Percentiles rank a stretch among this genome's conserved stretches.
These are phyloP conservation scores for Kickxella alabastrina DNA, from an alignment of 192 early-diverging fungal genomes.

Conservation along the genomic window DNA sequence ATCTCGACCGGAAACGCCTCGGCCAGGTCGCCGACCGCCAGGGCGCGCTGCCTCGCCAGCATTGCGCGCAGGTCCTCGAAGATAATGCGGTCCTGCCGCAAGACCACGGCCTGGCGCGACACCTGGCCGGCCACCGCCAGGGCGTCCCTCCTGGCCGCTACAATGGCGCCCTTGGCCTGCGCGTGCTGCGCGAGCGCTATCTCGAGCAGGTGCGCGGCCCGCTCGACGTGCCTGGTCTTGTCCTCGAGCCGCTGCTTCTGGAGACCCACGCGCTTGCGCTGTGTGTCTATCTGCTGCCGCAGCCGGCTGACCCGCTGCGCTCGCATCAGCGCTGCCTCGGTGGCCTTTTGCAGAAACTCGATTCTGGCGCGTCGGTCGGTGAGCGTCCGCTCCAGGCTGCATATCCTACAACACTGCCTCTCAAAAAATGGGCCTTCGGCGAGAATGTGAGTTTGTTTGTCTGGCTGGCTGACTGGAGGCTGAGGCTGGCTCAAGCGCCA, in stretches of 20 bases:
- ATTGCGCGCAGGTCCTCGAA: constrained; percentile 40
- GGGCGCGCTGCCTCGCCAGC: constrained; percentile 29
- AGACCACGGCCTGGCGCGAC: not conserved
- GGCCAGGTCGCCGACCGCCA: not conserved
- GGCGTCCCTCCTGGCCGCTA: no score
- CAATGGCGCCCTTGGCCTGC: no score
- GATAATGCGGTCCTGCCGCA: constrained; percentile 43
- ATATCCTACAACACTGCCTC: constrained; percentile 10
- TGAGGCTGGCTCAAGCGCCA: no score
- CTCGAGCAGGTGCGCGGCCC: not conserved
- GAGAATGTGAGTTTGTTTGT: no score
- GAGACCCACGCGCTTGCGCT: not conserved
- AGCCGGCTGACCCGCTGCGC: constrained; percentile 3
- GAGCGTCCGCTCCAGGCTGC: constrained; percentile 8
- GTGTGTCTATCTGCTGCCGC: constrained; percentile 1
- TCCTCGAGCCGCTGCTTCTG: constrained; percentile 1
- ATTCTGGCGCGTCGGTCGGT: not conserved
- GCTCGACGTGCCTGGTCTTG: constrained; percentile 15
- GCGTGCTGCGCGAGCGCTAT: no score
- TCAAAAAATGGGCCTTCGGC: no score
- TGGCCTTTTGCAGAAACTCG: not conserved
- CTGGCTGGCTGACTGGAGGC: no score
- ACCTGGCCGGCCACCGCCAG: not conserved
- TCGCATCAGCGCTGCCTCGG: constrained; percentile 3
- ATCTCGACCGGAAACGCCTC: constrained; percentile 17